Evolutionary conservation across 2,329 filamentous ascomycete genomes (phyloP).

Genomic region (Fusarium hainanense): DNA sequence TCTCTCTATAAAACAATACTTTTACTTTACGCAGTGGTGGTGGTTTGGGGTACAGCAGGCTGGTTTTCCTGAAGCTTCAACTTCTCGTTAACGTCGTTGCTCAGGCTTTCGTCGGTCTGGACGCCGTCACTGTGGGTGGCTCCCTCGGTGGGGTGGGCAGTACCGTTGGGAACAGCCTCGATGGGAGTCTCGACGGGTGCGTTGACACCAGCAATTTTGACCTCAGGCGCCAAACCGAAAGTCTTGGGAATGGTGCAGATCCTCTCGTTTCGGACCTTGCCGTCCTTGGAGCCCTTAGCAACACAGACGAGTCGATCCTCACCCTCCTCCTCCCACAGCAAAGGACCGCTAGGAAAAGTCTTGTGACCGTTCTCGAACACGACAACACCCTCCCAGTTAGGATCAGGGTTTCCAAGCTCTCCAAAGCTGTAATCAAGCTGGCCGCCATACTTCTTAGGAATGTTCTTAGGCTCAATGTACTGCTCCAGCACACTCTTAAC

Average conservation of each 20-base stretch:
- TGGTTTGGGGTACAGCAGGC: slow-evolving; percentile 19
- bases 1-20: slow-evolving; percentile 21
- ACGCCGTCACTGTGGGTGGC: slow-evolving; percentile 46
- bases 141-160: slow-evolving; percentile 33
- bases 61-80: slow-evolving; percentile 47
- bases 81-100: slow-evolving; percentile 48
- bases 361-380: slow-evolving; percentile 64
- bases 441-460: slow-evolving; percentile 91
- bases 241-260: slow-evolving; percentile 64
- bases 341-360: slow-evolving; percentile 67
- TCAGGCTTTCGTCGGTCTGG: slow-evolving; percentile 47
- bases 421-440: slow-evolving; percentile 86
- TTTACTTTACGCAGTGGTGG: slow-evolving; percentile 21
- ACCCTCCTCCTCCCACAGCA: slow-evolving; percentile 64
- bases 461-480: slow-evolving; percentile 85
- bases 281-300: slow-evolving; percentile 61
- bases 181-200: neutral
- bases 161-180: slow-evolving; percentile 4
- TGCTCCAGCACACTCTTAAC: slow-evolving; percentile 79
- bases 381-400: slow-evolving; percentile 61
- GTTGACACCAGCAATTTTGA: slow-evolving; percentile 10
- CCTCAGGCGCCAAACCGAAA: slow-evolving; percentile 37
- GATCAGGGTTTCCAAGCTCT: slow-evolving; percentile 78
- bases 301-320: slow-evolving; percentile 64
- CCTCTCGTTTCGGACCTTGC: slow-evolving; percentile 58